Conservation (phyloP, 1,284 basidiomycete species). For the Termitomyces sp. region DNA sequence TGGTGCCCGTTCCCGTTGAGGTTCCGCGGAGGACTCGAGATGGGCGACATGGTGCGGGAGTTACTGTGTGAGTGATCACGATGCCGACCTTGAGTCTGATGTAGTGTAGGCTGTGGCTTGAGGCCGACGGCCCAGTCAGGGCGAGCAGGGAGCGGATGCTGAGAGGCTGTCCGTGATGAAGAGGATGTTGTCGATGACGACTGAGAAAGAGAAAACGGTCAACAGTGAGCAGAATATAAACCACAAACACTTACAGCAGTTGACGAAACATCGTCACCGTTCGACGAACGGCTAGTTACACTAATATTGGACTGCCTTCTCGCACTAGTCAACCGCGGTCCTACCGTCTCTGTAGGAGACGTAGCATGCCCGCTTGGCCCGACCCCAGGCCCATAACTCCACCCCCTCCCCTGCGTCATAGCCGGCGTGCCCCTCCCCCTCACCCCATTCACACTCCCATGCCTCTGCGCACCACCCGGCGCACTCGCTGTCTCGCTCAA, state of each 20-base stretch:
- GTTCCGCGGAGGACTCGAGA: conserved; percentile 28
- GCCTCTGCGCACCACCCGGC: conserved; percentile 14
- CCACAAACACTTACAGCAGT: conserved; percentile 51
- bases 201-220: conserved; percentile 25
- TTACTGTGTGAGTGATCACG: conserved; percentile 34
- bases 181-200: conserved; percentile 74
- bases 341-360: conserved; percentile 44
- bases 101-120: conserved; percentile 62
- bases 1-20: conserved; percentile 30
- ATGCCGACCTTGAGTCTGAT: conserved; percentile 42
- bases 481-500: conserved; percentile 1
- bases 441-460: conserved; percentile 19
- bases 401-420: conserved; percentile 38
- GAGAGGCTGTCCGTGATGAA: conserved; percentile 66
- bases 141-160: conserved; percentile 72
- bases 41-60: conserved; percentile 33
- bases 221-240: background rate
- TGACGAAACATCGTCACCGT: conserved; percentile 68
- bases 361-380: conserved; percentile 37
- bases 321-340: conserved; percentile 55
- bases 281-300: conserved; percentile 51
- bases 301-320: conserved; percentile 48
- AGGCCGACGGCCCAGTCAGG: conserved; percentile 83
- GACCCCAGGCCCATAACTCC: conserved; percentile 67
- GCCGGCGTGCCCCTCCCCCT: conserved; percentile 36